Percentiles rank a stretch among this genome's conserved stretches.
Conservation (phyloP, 345 rosid genomes). For the Sonneratia caseolaris region DNA sequence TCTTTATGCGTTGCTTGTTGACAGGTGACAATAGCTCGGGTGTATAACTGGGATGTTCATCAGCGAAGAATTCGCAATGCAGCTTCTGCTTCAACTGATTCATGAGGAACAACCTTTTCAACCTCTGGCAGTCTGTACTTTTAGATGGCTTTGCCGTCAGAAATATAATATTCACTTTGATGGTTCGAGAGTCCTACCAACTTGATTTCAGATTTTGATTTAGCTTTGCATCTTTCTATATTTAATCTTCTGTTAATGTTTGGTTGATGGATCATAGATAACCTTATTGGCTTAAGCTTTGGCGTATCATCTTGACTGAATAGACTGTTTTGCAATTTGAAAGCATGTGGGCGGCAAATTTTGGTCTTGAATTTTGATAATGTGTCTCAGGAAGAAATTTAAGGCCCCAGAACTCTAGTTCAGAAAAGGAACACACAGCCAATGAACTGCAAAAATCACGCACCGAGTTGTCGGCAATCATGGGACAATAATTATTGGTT, state of each 20-base stretch:
- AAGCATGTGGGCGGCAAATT: background rate
- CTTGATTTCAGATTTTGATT: background rate
- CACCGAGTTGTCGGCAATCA: background rate
- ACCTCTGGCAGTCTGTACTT: background rate
- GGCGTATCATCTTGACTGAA: background rate
- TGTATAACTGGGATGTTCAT: constrained; percentile 90
- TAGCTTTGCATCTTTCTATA: background rate
- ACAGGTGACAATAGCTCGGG: constrained; percentile 81
- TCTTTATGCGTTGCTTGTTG: background rate
- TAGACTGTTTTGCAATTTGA: background rate
- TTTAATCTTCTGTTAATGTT: background rate
- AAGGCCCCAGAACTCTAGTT: background rate
- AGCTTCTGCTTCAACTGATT: constrained; percentile 28
- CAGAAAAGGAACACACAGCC: background rate
- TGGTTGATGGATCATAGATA: background rate
- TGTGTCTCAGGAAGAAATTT: background rate
- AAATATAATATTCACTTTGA: background rate
- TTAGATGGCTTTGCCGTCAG: background rate
- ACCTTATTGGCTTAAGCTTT: background rate
- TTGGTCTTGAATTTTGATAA: background rate
- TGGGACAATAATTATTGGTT: constrained; percentile 2
- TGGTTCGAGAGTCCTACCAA: background rate
- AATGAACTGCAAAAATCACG: background rate
- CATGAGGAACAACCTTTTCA: constrained; percentile 13
- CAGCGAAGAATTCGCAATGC: constrained; percentile 64